Percentiles rank a stretch among this genome's conserved stretches.
These are phyloP conservation scores for Closterium sp. DNA, from an alignment of 139 green algal species.

Conservation along the genomic window DNA sequence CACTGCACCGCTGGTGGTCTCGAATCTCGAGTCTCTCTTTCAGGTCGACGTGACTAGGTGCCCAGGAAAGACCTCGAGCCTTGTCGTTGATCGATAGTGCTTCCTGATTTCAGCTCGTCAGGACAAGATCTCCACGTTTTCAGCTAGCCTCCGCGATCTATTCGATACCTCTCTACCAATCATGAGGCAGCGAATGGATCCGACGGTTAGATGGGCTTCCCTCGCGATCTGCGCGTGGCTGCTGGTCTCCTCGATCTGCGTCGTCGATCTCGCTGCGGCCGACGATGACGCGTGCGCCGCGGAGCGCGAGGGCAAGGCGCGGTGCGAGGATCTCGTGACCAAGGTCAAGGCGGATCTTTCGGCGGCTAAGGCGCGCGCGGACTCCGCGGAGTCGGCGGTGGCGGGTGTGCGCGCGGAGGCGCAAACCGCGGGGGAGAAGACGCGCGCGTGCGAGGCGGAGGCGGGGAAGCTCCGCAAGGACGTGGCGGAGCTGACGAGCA, in stretches of 20 bases:
- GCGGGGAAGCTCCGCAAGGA: not conserved
- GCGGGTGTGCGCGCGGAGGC: not conserved
- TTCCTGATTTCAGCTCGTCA: no score
- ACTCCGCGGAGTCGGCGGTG: not conserved
- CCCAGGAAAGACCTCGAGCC: no score
- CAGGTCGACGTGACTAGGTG: no score
- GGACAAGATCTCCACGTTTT: no score
- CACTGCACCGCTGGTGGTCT: no score
- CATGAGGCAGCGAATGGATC: not conserved
- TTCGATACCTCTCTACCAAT: no score
- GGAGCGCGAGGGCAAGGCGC: not conserved
- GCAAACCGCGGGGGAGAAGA: not conserved
- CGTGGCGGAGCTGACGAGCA: not conserved
- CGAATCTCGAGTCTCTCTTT: no score
- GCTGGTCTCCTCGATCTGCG: not conserved
- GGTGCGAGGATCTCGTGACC: not conserved
- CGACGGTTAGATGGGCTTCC: not conserved
- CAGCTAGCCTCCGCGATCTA: no score
- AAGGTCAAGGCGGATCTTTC: not conserved
- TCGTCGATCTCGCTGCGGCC: not conserved
- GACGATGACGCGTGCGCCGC: not conserved
- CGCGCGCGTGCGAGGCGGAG: not conserved
- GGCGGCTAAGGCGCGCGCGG: not conserved
- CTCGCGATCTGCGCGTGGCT: not conserved
- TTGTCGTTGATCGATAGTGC: no score